Conservation (phyloP, 2,329 filamentous ascomycete genomes). For the Microdochium trichocladiopsis region DNA sequence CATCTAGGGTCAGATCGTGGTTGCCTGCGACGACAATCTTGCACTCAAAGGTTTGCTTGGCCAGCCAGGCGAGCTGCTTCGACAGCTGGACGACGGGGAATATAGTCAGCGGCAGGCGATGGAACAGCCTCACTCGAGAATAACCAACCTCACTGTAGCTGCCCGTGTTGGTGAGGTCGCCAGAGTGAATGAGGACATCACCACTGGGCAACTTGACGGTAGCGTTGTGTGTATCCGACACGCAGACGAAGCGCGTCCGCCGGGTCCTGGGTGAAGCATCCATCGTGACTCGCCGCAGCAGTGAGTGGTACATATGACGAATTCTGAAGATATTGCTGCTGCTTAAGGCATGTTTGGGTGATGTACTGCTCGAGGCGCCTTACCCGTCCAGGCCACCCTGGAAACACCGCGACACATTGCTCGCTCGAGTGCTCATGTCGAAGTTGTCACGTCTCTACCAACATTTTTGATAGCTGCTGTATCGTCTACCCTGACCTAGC, state of each 20-base stretch:
- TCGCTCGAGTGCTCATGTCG: too few species aligned
- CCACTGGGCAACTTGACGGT: slow-evolving; percentile 59
- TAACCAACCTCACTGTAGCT: slow-evolving; percentile 41
- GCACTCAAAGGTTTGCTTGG: slow-evolving; percentile 58
- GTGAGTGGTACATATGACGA: too few species aligned
- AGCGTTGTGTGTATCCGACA: slow-evolving; percentile 71
- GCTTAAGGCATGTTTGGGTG: too few species aligned
- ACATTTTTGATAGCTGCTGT: too few species aligned
- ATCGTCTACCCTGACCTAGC: too few species aligned
- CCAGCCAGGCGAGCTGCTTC: slow-evolving; percentile 59
- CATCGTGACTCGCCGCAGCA: not conserved
- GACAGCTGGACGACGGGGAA: slow-evolving; percentile 32
- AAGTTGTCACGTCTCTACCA: too few species aligned
- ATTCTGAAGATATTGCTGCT: not conserved
- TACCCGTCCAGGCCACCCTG: too few species aligned
- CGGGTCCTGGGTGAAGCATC: slow-evolving; percentile 15
- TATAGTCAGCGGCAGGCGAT: too few species aligned
- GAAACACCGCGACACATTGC: too few species aligned
- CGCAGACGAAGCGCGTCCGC: slow-evolving; percentile 62
- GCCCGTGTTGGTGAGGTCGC: slow-evolving; percentile 71
- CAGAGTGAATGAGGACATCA: slow-evolving; percentile 70
- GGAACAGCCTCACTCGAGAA: not conserved
- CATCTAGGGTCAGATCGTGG: slow-evolving; percentile 67
- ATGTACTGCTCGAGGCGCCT: too few species aligned
- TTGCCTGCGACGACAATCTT: slow-evolving; percentile 71